Base-by-base conservation (phyloP, 495 filamentous ascomycete species). In the Penicillium waksmanii region DNA sequence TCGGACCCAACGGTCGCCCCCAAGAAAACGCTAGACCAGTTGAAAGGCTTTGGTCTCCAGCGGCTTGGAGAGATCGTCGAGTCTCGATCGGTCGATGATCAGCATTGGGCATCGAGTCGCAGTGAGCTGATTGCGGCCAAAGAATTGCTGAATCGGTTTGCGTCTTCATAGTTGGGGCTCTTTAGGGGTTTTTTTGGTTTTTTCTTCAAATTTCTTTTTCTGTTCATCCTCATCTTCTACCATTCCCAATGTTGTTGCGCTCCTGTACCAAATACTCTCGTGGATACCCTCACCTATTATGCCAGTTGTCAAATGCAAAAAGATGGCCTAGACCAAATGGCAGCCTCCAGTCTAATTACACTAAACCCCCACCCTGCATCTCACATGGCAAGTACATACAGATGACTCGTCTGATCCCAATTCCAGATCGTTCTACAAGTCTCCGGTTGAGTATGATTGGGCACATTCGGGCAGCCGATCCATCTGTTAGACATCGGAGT, bases 51-150 rank as follows among this genome's bases (percentile, higher is more conserved):
- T 60, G 91, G 92, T 35, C 92, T 87, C 1, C 76, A 81, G 55
- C 90, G 87, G 69, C 83, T 98, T 19, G 82, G 83, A 5, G 86
- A 93, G 66, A 91, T 96, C 61, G 83, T 96, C 52, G 77, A 88
- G 49, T 79, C 83, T 48, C 81, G 79, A 51, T 78, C 78, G 9
- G 75, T 80, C 38, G 78, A 70, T 80, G 40, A 70, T 50, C 87
- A 89, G 57, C 80, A 77, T 59, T 87, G 85, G 69, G 89, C 89
- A 35, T 92, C 89, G 70, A 85, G 87, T 50, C 78, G 84, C 64
- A 83, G 84, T 10, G 93, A 97, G 70, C 68, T 97, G 33, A 84
- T 87, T 69, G 92, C 92, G 10, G 91, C 91, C 51, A 85, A 85
- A 66, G 86, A 87, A 60, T 73, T 96, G 59, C 75, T 97, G 33